phyloP scores from a whole-genome alignment of 306 rosid genomes.

The Phaseolus lunatus region DNA sequence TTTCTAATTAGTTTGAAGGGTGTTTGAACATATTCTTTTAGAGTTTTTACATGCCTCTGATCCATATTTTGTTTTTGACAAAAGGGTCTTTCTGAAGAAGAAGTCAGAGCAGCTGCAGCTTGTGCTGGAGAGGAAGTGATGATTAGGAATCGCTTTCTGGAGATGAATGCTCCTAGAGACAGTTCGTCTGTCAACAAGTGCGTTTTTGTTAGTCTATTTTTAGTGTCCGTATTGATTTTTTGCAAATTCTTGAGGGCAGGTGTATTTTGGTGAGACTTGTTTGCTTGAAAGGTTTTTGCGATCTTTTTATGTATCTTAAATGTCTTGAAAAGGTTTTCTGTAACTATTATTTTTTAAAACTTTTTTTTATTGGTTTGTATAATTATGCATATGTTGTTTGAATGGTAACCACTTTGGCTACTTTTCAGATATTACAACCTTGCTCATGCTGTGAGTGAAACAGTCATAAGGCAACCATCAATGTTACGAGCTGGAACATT shows the following conservation, averaged over 20 bases:
- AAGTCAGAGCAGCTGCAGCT: slow-evolving; percentile 95
- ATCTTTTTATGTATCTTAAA: neutral
- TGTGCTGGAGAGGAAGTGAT: slow-evolving; percentile 99
- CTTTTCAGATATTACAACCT: slow-evolving; percentile 85
- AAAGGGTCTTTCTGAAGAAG: slow-evolving; percentile 99
- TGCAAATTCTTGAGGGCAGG: neutral
- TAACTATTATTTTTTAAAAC: slow-evolving; percentile 20
- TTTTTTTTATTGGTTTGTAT: slow-evolving; percentile 29
- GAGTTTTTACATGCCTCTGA: slow-evolving; percentile 30
- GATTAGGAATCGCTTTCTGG: slow-evolving; percentile 89
- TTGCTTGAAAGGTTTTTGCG: slow-evolving; percentile 21
- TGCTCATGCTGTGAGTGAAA: slow-evolving; percentile 98
- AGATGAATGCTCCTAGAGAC: slow-evolving; percentile 97
- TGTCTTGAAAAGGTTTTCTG: slow-evolving; percentile 24
- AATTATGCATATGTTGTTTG: slow-evolving; percentile 13
- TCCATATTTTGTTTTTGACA: slow-evolving; percentile 42
- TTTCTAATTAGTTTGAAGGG: slow-evolving; percentile 32
- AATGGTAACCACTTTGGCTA: slow-evolving; percentile 25
- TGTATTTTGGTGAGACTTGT: neutral
- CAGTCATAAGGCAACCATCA: slow-evolving; percentile 85
- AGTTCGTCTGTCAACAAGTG: slow-evolving; percentile 93
- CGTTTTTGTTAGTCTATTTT: slow-evolving; percentile 46
- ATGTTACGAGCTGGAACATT: slow-evolving; percentile 93
- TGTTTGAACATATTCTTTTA: slow-evolving; percentile 28
- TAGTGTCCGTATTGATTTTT: slow-evolving; percentile 2